Conservation (phyloP, 2,329 filamentous ascomycete species). For the Exophiala aquamarina region DNA sequence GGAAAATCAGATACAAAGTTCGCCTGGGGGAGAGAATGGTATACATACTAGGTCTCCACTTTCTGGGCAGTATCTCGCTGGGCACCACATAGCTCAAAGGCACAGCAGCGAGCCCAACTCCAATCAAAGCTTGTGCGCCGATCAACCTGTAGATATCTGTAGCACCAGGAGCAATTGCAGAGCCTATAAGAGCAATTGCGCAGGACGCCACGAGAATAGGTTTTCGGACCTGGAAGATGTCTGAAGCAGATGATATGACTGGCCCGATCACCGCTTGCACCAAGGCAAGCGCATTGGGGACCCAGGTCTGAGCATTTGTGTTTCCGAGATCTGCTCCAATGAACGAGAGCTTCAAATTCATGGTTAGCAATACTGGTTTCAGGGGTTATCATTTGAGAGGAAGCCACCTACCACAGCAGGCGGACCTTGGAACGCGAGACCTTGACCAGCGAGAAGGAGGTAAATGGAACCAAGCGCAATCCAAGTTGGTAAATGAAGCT, state of each 20-base stretch:
- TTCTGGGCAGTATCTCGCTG: conserved; percentile 22
- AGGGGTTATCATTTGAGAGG: not conserved
- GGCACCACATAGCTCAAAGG: conserved; percentile 13
- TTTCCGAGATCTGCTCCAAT: conserved; percentile 13
- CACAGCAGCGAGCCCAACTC: conserved; percentile 14
- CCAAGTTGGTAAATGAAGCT: conserved; percentile 10
- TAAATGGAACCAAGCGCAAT: conserved; percentile 9
- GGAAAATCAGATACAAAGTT: too few relatives aligned
- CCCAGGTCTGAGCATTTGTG: conserved; percentile 9
- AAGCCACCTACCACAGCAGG: conserved; percentile 5
- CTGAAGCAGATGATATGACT: conserved; percentile 15
- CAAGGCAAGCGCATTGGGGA: conserved; percentile 8
- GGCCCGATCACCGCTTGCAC: conserved; percentile 18
- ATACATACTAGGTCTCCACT: conserved; percentile 18
- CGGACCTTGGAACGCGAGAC: conserved; percentile 9
- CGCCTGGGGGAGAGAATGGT: too few relatives aligned
- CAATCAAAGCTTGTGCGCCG: conserved; percentile 12
- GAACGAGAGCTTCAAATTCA: conserved; percentile 7
- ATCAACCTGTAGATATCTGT: conserved; percentile 12
- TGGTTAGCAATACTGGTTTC: not conserved
- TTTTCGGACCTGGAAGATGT: conserved; percentile 21
- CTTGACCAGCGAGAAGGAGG: conserved; percentile 8
- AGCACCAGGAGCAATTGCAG: conserved; percentile 14
- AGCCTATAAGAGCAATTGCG: conserved; percentile 10
- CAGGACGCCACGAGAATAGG: conserved; percentile 10